These are phyloP conservation scores for Anthoceros angustus DNA, from an alignment of 225 moss, liverwort and hornwort species.

Conservation along the genomic window DNA sequence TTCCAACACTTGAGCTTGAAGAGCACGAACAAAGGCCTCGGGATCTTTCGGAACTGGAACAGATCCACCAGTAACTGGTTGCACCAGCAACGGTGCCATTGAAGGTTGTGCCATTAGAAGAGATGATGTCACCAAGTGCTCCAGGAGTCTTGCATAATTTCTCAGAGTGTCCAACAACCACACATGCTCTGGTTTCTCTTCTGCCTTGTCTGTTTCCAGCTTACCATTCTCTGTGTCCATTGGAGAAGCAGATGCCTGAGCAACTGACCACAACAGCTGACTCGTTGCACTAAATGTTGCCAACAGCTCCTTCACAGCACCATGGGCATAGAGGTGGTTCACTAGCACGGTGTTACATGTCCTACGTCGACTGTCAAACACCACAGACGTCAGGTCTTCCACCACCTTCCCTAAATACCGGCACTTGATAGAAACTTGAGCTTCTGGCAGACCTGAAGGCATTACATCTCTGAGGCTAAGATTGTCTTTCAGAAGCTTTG, in stretches of 20 bases:
- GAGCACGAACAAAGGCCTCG: constrained; percentile 51
- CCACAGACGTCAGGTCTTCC: constrained; percentile 58
- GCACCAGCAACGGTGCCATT: constrained; percentile 74
- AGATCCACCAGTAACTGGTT: constrained; percentile 60
- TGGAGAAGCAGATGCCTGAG: constrained; percentile 56
- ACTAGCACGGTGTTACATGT: constrained; percentile 75
- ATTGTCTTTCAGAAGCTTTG: constrained; percentile 64
- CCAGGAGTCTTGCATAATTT: constrained; percentile 66
- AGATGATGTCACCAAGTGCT: constrained; percentile 87
- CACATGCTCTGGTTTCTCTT: constrained; percentile 56
- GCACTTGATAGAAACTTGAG: constrained; percentile 63
- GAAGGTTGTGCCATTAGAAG: constrained; percentile 53
- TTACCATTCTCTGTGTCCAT: constrained; percentile 89
- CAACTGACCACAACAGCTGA: constrained; percentile 71
- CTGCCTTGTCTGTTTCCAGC: constrained; percentile 41
- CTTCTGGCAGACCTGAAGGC: constrained; percentile 16
- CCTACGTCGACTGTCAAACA: constrained; percentile 82
- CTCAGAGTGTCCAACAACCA: constrained; percentile 77
- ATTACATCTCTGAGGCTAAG: constrained; percentile 54
- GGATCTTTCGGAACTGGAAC: constrained; percentile 62
- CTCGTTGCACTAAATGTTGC: constrained; percentile 70
- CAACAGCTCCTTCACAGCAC: constrained; percentile 64
- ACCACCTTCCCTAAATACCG: constrained; percentile 87
- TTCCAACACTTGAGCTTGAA: constrained; percentile 85
- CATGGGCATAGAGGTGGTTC: constrained; percentile 68